These are phyloP conservation scores for Candida loeiensis DNA, from an alignment of 805 yeast genomes.

Conservation along the genomic window DNA sequence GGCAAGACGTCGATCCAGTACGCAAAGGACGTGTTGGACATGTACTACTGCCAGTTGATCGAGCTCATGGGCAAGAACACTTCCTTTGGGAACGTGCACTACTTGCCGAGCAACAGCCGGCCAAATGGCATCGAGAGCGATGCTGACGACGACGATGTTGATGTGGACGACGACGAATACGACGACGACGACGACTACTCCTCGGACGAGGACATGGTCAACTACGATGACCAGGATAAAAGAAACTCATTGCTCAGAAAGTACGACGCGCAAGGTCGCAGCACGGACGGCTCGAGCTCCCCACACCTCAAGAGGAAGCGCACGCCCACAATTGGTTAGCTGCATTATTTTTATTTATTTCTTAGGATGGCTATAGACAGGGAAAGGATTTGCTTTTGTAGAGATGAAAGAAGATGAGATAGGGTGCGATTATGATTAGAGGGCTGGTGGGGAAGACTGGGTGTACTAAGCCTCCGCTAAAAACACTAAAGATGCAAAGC, in stretches of 20 bases:
- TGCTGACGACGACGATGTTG: slow-evolving; percentile 10
- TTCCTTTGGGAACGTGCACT: slow-evolving; percentile 6
- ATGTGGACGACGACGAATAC: slow-evolving; percentile 13
- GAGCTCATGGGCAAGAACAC: slow-evolving; percentile 38
- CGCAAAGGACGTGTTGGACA: slow-evolving; percentile 36
- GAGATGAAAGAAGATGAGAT: background rate
- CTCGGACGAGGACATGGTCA: slow-evolving; percentile 10
- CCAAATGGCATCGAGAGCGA: slow-evolving; percentile 9
- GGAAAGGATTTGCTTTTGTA: background rate
- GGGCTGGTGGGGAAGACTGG: too few relatives aligned
- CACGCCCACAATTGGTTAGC: background rate
- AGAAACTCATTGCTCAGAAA: slow-evolving; percentile 8
- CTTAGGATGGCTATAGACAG: background rate
- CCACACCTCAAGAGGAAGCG: slow-evolving; percentile 23
- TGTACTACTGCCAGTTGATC: slow-evolving; percentile 39
- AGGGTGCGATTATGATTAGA: too few relatives aligned
- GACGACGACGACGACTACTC: slow-evolving; percentile 14
- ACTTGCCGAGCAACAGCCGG: slow-evolving; percentile 10
- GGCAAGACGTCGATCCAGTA: slow-evolving; percentile 22
- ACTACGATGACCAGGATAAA: slow-evolving; percentile 5
- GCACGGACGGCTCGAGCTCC: slow-evolving; percentile 25
- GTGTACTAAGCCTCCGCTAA: too few relatives aligned
- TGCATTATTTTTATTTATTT: background rate
- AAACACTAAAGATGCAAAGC: too few relatives aligned
- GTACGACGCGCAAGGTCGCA: slow-evolving; percentile 17